Percentiles rank a stretch among this genome's conserved stretches.
Conservation (phyloP, 495 filamentous ascomycete genomes). For the Tuber umbilicatum region DNA sequence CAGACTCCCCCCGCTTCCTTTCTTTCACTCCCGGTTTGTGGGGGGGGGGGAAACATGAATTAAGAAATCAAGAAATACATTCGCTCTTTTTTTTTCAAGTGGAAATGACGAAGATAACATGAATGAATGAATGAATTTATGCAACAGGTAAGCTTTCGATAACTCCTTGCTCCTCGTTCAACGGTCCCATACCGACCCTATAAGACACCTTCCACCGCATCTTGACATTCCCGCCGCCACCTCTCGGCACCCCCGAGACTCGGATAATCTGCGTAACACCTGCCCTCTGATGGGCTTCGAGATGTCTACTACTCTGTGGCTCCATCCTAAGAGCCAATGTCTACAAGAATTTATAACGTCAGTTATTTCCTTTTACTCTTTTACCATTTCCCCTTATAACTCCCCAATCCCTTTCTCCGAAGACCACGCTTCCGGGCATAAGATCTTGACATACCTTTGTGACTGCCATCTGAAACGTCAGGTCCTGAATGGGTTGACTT, state of each 20-base stretch:
- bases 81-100: neutral
- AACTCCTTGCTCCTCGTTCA: conserved; percentile 78
- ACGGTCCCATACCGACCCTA: conserved; percentile 54
- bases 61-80: neutral
- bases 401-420: neutral
- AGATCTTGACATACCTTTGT: conserved; percentile 62
- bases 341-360: conserved; percentile 46
- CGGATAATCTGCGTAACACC: conserved; percentile 80
- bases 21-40: neutral
- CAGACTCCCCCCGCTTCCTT: neutral
- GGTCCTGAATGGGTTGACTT: conserved; percentile 60
- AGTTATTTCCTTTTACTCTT: conserved; percentile 9
- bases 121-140: conserved; percentile 20
- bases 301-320: conserved; percentile 70
- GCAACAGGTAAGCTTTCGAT: conserved; percentile 75
- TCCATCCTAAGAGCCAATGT: conserved; percentile 71
- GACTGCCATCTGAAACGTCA: conserved; percentile 88
- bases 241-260: conserved; percentile 61
- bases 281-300: conserved; percentile 63
- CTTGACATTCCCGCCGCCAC: conserved; percentile 70
- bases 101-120: neutral
- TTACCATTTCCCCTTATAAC: neutral
- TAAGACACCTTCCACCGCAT: conserved; percentile 85
- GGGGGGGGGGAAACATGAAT: neutral
- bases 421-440: neutral